Base-by-base conservation (phyloP, 2,329 filamentous ascomycete species). In the Penicillium polonicum region DNA sequence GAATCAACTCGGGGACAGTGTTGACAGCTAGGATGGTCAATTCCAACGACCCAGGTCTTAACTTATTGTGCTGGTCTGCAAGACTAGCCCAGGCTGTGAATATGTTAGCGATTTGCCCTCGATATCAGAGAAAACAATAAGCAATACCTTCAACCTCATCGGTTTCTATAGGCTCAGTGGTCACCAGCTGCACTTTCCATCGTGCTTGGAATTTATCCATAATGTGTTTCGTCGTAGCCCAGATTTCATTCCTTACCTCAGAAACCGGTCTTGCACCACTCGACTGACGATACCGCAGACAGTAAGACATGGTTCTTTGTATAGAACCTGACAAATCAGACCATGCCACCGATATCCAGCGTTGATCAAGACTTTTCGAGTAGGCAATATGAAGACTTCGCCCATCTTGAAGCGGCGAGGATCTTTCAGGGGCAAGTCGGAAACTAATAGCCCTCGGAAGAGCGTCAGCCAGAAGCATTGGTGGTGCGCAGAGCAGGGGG, bases 301-400 rank as follows among this genome's bases (percentile, higher is more conserved):
- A 82, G 63, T 85, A 86, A 0, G 83, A 81, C 58, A 81, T 78
- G 2, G 73, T 80, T 21, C 79, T 75, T 60, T 85, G 81, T 41
- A 83, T 78, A 39, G 76, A 78, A 9, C 85, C 85, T 27, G 75
- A 78, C 58, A 77, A 82, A 70, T 87, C 83, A 1, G 81, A 82
- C 85, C 85, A 87, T 1, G 82, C 81, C 4, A 80, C 83, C 7
- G 79, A 83, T 25, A 86, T 65, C 85, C 85, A 88, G 21, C 78
- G 74, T 29, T 80, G 77, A 62, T 86, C 82, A 9, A 77, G 64
- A 60, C 83, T 86, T 36, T 78, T 72, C 4, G 83, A 82, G 64
- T 83, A 85, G 2, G 82, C 84, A 29, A 88, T 66, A 68, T 88
- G 85, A 51, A 87, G 77, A 58, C 81, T 80, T 29, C 79, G 80